Conservation (phyloP, 164 flowering plant species). For the Macadamia tetraphylla region DNA sequence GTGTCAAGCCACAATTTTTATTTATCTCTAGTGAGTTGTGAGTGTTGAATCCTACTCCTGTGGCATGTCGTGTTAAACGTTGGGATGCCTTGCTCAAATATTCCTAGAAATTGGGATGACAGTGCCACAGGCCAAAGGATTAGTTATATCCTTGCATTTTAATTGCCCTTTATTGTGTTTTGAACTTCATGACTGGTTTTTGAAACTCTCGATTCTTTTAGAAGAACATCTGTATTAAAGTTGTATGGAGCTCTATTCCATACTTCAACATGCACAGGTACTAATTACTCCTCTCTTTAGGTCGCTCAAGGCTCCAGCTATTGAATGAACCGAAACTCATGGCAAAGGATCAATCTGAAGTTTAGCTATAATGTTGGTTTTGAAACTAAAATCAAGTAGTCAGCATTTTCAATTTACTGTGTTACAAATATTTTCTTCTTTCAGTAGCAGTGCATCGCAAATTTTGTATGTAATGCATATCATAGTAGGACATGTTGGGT, state of each 20-base stretch:
- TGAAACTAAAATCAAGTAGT: too few relatives aligned
- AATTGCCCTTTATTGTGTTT: neutral
- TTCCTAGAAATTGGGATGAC: neutral
- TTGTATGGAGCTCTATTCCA: neutral
- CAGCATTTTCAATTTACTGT: too few relatives aligned
- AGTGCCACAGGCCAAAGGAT: neutral
- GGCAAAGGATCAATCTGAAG: neutral
- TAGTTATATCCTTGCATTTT: neutral
- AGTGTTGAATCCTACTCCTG: neutral
- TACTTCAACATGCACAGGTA: neutral
- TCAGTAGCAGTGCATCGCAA: too few relatives aligned
- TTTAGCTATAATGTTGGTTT: neutral
- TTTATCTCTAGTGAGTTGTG: neutral
- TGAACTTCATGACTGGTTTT: neutral
- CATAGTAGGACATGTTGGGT: too few relatives aligned
- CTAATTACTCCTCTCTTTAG: neutral
- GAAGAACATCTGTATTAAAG: neutral
- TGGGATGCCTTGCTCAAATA: too few relatives aligned
- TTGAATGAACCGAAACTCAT: neutral
- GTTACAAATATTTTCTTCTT: too few relatives aligned
- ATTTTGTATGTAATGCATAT: too few relatives aligned
- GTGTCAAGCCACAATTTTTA: neutral
- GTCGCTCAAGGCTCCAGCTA: neutral
- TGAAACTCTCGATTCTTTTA: neutral
- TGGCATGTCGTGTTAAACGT: too few relatives aligned